Conservation (phyloP, 176 grass and related monocot species). For the Leersia perrieri region DNA sequence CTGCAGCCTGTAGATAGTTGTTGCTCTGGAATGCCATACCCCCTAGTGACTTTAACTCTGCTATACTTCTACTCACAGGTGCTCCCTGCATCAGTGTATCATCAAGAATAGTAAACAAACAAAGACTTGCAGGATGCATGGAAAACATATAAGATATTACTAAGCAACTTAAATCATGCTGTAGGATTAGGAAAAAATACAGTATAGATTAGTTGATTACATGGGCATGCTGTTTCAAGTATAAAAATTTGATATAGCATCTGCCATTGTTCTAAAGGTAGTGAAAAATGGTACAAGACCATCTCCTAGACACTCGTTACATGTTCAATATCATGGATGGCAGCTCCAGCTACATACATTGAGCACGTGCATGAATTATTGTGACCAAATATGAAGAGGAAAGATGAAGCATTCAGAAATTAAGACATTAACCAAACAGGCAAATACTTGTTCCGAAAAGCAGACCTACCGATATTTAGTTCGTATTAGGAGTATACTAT, state of each 20-base stretch:
- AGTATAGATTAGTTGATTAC: background rate
- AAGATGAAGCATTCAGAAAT: too few relatives aligned
- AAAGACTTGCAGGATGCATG: background rate
- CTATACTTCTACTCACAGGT: conserved; percentile 16
- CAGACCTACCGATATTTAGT: background rate
- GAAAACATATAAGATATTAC: background rate
- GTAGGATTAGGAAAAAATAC: background rate
- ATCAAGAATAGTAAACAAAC: conserved; percentile 10
- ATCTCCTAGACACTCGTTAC: too few relatives aligned
- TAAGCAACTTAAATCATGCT: background rate
- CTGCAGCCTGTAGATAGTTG: conserved; percentile 28
- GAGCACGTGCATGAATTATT: too few relatives aligned
- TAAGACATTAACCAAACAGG: too few relatives aligned
- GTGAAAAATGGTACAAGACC: too few relatives aligned
- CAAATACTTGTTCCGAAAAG: too few relatives aligned
- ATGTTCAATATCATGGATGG: too few relatives aligned
- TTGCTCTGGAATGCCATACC: conserved; percentile 16
- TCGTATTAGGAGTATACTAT: background rate
- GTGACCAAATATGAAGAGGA: too few relatives aligned
- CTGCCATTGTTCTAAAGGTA: too few relatives aligned
- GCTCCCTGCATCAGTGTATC: conserved; percentile 1
- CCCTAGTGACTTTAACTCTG: conserved; percentile 30
- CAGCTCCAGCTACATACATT: too few relatives aligned
- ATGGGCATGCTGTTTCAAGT: background rate
- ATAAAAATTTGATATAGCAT: background rate